These are phyloP conservation scores for Aureobasidium sp. DNA, from an alignment of 2,329 filamentous ascomycete genomes.

Conservation along the genomic window DNA sequence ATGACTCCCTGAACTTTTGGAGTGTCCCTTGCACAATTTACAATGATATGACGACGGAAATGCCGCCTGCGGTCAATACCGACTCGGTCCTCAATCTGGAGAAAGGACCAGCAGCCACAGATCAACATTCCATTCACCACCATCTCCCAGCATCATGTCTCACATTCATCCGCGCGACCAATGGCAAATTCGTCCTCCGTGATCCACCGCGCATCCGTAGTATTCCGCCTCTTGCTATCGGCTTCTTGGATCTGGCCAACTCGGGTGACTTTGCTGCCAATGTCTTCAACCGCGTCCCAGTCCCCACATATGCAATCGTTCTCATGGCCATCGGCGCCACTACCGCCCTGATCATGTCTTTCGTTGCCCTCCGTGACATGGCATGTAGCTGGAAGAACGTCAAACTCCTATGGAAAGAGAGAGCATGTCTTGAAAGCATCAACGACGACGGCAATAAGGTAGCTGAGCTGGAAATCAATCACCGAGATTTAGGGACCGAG, in stretches of 20 bases:
- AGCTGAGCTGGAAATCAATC: constrained; percentile 39
- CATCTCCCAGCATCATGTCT: background rate
- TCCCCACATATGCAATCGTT: constrained; percentile 42
- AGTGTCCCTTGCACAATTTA: background rate
- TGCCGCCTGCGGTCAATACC: background rate
- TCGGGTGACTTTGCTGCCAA: constrained; percentile 53
- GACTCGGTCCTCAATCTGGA: background rate
- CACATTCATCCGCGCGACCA: background rate
- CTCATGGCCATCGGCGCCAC: constrained; percentile 50
- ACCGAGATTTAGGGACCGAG: constrained; percentile 47
- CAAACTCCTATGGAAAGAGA: constrained; percentile 39
- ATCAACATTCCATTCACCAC: background rate
- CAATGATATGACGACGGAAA: background rate
- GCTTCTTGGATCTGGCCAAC: constrained; percentile 50
- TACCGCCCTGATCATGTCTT: constrained; percentile 38
- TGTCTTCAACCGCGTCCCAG: constrained; percentile 48
- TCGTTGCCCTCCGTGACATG: constrained; percentile 43
- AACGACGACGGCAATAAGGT: constrained; percentile 13
- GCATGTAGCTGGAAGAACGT: constrained; percentile 42
- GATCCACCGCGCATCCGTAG: constrained; percentile 46
- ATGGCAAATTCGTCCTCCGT: background rate
- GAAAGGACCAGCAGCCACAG: background rate
- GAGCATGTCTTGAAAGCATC: constrained; percentile 27
- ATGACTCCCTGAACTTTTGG: background rate
- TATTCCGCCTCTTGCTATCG: constrained; percentile 49